Conservation (phyloP, 495 filamentous ascomycete genomes). For the Neurospora terricola region DNA sequence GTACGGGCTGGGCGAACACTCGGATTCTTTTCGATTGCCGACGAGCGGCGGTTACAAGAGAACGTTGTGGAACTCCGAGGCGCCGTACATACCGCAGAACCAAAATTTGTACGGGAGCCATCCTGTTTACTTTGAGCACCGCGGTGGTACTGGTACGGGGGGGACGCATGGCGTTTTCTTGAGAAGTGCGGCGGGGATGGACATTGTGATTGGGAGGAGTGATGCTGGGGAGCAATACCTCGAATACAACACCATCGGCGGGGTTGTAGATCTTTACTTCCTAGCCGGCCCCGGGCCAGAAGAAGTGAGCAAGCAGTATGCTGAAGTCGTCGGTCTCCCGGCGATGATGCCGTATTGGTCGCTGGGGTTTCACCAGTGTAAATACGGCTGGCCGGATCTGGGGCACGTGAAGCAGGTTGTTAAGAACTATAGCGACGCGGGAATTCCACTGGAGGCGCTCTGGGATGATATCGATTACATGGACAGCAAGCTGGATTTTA, state of each 20-base stretch:
- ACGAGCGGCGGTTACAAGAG: slow-evolving; percentile 61
- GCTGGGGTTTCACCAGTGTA: slow-evolving; percentile 78
- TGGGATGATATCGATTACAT: slow-evolving; percentile 90
- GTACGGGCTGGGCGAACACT: slow-evolving; percentile 76
- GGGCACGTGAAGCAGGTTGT: slow-evolving; percentile 68
- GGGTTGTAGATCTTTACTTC: slow-evolving; percentile 81
- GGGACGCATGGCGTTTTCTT: slow-evolving; percentile 77
- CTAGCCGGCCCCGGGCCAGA: slow-evolving; percentile 63
- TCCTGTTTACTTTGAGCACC: slow-evolving; percentile 78
- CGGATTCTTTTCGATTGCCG: slow-evolving; percentile 59
- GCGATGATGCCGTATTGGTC: slow-evolving; percentile 82
- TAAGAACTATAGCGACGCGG: slow-evolving; percentile 65
- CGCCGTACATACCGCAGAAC: slow-evolving; percentile 41
- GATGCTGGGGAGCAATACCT: slow-evolving; percentile 55
- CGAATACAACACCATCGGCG: slow-evolving; percentile 76
- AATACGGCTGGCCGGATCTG: slow-evolving; percentile 68
- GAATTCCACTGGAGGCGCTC: slow-evolving; percentile 78
- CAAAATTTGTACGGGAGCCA: slow-evolving; percentile 76
- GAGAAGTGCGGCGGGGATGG: slow-evolving; percentile 80
- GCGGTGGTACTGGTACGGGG: slow-evolving; percentile 37
- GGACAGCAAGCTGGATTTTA: slow-evolving; percentile 53
- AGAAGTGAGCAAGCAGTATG: slow-evolving; percentile 65
- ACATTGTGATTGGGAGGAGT: slow-evolving; percentile 64
- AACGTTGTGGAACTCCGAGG: slow-evolving; percentile 73
- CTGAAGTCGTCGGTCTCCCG: slow-evolving; percentile 56